Conservation (phyloP, 345 rosid species). For the Mallotus nudiflorus region DNA sequence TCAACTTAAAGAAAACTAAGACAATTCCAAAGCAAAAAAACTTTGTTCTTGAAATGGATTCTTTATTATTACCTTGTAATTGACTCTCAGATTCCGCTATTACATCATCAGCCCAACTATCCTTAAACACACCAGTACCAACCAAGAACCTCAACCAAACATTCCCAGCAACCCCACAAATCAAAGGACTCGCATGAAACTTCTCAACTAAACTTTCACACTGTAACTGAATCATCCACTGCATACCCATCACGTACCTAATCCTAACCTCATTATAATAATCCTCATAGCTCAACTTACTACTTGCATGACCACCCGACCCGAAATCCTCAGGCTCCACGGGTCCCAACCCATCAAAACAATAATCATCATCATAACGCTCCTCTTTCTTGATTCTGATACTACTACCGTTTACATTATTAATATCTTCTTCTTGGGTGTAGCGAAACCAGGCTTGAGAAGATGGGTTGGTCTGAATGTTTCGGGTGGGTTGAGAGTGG, state of each 20-base stretch:
- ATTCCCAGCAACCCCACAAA: slow-evolving; percentile 56
- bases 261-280: slow-evolving; percentile 64
- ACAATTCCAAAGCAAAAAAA: too few species aligned
- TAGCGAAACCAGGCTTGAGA: slow-evolving; percentile 46
- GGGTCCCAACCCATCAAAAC: slow-evolving; percentile 36
- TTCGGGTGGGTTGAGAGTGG: slow-evolving; percentile 18
- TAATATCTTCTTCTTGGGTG: slow-evolving; percentile 22
- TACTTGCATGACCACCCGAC: too few species aligned
- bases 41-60: neutral
- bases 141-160: slow-evolving; percentile 58
- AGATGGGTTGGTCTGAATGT: slow-evolving; percentile 33
- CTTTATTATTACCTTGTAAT: slow-evolving; percentile 29
- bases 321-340: slow-evolving; percentile 55
- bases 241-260: slow-evolving; percentile 66
- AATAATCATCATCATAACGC: neutral
- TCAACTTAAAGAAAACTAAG: neutral
- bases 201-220: slow-evolving; percentile 68
- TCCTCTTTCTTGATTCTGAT: slow-evolving; percentile 24
- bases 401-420: neutral
- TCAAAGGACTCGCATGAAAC: slow-evolving; percentile 58
- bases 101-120: slow-evolving; percentile 61
- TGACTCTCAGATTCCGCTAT: slow-evolving; percentile 54
- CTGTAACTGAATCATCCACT: slow-evolving; percentile 65
- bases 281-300: slow-evolving; percentile 48
- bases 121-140: slow-evolving; percentile 46